Percentiles rank a stretch among this genome's conserved stretches.
Evolutionary conservation across 192 early-diverging fungal species (phyloP).

Genomic region (Paraglomus brasilianum): DNA sequence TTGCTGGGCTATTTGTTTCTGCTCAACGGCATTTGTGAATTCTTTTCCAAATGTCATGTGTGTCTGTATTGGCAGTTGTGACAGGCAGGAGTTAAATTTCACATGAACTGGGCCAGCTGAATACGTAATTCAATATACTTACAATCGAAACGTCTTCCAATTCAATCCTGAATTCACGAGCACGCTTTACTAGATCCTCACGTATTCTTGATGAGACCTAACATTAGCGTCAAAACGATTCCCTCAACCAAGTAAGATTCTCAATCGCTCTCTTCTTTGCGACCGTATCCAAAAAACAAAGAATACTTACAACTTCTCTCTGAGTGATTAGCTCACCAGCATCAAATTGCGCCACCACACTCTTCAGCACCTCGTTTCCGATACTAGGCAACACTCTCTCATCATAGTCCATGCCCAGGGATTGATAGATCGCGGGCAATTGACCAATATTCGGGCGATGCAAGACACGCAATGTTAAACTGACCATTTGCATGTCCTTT

Average conservation of each 20-base stretch:
- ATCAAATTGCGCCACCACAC: slow-evolving; percentile 97
- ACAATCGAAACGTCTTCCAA: slow-evolving; percentile 98
- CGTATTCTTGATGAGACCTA: slow-evolving; percentile 87
- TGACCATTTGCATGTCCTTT: slow-evolving; percentile 99
- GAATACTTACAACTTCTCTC: slow-evolving; percentile 71
- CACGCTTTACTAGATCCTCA: slow-evolving; percentile 86
- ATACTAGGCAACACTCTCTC: slow-evolving; percentile 96
- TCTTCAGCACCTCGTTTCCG: slow-evolving; percentile 99
- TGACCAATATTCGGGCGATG: slow-evolving; percentile 80
- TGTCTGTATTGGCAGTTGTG: slow-evolving; percentile 54
- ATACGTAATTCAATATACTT: slow-evolving; percentile 37
- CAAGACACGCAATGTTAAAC: slow-evolving; percentile 87
- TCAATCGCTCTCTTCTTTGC: slow-evolving; percentile 8
- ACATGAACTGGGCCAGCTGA: neutral
- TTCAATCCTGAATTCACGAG: slow-evolving; percentile 92
- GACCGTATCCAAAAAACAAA: slow-evolving; percentile 31
- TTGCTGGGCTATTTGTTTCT: slow-evolving; percentile 99
- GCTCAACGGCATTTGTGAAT: slow-evolving; percentile 98
- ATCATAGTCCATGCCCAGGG: slow-evolving; percentile 93
- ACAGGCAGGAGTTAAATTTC: neutral
- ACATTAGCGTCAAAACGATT: slow-evolving; percentile 4
- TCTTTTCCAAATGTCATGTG: slow-evolving; percentile 99
- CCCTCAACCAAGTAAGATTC: too few relatives aligned
- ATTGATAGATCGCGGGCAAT: slow-evolving; percentile 85
- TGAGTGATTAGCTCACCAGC: slow-evolving; percentile 98